phyloP scores from a whole-genome alignment of 1,284 basidiomycete genomes.

The Omphalotus olearius region DNA sequence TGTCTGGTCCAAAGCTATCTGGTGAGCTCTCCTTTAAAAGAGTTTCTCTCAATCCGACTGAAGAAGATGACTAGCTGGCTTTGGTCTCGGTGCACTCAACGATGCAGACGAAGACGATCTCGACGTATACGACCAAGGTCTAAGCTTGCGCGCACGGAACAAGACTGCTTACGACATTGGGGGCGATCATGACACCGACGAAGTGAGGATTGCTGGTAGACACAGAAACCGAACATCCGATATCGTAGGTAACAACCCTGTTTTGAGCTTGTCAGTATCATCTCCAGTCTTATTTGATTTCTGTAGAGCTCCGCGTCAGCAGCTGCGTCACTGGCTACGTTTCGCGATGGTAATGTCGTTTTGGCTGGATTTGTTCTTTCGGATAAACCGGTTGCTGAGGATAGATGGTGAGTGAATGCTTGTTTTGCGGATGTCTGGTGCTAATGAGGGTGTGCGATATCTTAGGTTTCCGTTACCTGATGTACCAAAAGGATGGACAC shows the following conservation, averaged over 20 bases:
- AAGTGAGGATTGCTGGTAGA: slow-evolving; percentile 32
- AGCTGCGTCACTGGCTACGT: slow-evolving; percentile 34
- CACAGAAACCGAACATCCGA: slow-evolving; percentile 17
- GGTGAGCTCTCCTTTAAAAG: slow-evolving; percentile 32
- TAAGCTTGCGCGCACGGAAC: slow-evolving; percentile 32
- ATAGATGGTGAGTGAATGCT: slow-evolving; percentile 57
- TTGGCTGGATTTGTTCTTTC: slow-evolving; percentile 75
- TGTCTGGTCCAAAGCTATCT: slow-evolving; percentile 54
- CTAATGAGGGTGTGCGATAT: slow-evolving; percentile 11
- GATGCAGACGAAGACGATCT: slow-evolving; percentile 88
- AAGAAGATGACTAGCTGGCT: slow-evolving; percentile 51
- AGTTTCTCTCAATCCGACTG: slow-evolving; percentile 1
- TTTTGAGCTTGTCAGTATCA: slow-evolving; percentile 21
- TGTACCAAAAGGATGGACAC: slow-evolving; percentile 80
- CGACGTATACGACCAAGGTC: slow-evolving; percentile 69
- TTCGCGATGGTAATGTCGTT: slow-evolving; percentile 74
- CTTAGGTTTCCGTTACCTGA: slow-evolving; percentile 80
- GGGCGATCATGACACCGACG: slow-evolving; percentile 60
- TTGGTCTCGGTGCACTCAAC: slow-evolving; percentile 83
- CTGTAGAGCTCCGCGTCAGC: slow-evolving; percentile 21
- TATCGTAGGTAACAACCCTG: slow-evolving; percentile 14
- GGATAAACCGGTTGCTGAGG: slow-evolving; percentile 63
- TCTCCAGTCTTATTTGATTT: slow-evolving; percentile 14
- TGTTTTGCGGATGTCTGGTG: slow-evolving; percentile 4
- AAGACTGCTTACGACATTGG: slow-evolving; percentile 67